Evolutionary conservation across 2,329 filamentous ascomycete species (phyloP).

Genomic region (Chrysoporthe deuterocubensis): DNA sequence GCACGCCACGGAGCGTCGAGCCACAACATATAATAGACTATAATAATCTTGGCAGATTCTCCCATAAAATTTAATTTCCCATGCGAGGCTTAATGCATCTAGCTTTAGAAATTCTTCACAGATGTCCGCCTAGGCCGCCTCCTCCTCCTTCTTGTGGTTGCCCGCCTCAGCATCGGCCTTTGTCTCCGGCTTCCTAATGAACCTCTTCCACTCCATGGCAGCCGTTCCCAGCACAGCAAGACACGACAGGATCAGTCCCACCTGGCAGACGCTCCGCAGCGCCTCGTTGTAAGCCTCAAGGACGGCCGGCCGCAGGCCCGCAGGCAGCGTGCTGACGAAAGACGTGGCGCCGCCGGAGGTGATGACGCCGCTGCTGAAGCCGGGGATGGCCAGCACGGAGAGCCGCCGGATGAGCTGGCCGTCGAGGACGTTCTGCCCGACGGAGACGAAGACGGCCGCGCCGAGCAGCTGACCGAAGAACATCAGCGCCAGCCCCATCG

Average conservation of each 20-base stretch:
- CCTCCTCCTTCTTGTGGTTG: neutral
- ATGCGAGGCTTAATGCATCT: neutral
- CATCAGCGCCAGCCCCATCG: constrained; percentile 48
- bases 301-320: constrained; percentile 51
- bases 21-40: too few relatives aligned
- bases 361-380: constrained; percentile 39
- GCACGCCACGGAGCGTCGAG: too few relatives aligned
- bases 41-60: neutral
- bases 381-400: constrained; percentile 35
- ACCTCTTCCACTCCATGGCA: constrained; percentile 61
- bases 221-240: constrained; percentile 54
- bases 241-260: constrained; percentile 54
- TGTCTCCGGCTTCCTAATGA: neutral
- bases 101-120: neutral
- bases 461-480: constrained; percentile 53
- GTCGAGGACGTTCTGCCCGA: constrained; percentile 47
- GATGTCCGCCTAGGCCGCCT: neutral
- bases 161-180: neutral
- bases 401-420: constrained; percentile 39
- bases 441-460: constrained; percentile 50
- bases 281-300: constrained; percentile 60
- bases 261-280: constrained; percentile 58
- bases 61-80: neutral
- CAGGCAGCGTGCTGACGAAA: constrained; percentile 53
- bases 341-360: constrained; percentile 50